Base-by-base conservation (phyloP, 139 green algal genomes). In the Deuterostichococcus epilithicus region DNA sequence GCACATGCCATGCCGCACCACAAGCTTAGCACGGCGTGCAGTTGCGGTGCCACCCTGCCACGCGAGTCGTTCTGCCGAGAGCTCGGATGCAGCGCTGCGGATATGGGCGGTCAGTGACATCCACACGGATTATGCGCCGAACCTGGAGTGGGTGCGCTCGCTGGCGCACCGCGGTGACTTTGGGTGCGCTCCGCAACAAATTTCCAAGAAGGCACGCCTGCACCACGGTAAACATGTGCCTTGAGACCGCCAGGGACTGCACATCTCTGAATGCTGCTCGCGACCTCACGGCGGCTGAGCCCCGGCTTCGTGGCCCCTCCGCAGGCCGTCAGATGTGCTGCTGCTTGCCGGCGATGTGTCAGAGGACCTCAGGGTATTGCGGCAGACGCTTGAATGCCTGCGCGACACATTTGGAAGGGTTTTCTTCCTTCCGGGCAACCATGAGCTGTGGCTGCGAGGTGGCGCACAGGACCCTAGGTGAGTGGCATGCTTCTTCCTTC, bases 271-370 rank as follows among this genome's bases (percentile, higher is more conserved):
- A n/a, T n/a, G n/a, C n/a, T n/a, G n/a, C n/a, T n/a, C n/a, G n/a
- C n/a, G n/a, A n/a, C n/a, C n/a, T n/a, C n/a, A n/a, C n/a, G n/a
- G n/a, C n/a, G n/a, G n/a, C n/a, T n/a, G n/a, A n/a, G n/a, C n/a
- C n/a, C n/a, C n/a, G n/a, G n/a, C n/a, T n/a, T n/a, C n/a, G n/a
- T n/a, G n/a, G n/a, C n/a, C 13, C 42, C 10, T 52, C 13, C 28
- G 52, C 52, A 63, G 52, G 18, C 18, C 26, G 20, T 33, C 76
- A 5, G 83, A 88, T 52, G 85, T 85, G 28, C 67, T 94, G 10
- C 81, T 94, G 1, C 75, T 95, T 20, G 90, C 90, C 15, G 90
- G 90, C 0, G 90, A 95, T 69, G 78, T 94, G 0, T 85, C 76
- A 8, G 90, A 94, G 28, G 77, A 90, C 58, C 25, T 91, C 6